phyloP scores from a whole-genome alignment of 345 rosid species.

The Syzygium grande region DNA sequence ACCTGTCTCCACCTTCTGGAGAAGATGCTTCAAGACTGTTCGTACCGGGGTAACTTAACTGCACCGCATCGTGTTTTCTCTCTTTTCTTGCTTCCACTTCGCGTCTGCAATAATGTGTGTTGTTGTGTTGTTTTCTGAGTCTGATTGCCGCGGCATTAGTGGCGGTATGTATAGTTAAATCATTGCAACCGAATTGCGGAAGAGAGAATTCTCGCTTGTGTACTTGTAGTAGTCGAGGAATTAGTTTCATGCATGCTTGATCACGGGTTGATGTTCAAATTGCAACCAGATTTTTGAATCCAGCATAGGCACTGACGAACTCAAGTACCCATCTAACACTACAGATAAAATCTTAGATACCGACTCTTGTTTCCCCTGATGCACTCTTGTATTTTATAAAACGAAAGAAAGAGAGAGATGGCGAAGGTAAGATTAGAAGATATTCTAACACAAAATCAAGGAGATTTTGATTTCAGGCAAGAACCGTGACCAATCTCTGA shows the following conservation, averaged over 20 bases:
- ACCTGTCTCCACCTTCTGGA: neutral
- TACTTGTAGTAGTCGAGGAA: neutral
- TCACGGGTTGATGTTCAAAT: neutral
- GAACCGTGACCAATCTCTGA: neutral
- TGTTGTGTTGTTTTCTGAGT: neutral
- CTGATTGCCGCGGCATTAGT: neutral
- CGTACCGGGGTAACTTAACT: neutral
- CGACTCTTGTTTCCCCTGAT: slow-evolving; percentile 37
- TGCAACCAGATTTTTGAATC: slow-evolving; percentile 66
- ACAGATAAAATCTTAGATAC: slow-evolving; percentile 41
- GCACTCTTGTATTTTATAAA: slow-evolving; percentile 32
- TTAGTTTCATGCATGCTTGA: neutral
- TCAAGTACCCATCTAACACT: slow-evolving; percentile 48
- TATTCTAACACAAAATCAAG: neutral
- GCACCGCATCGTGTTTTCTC: neutral
- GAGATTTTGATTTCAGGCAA: neutral
- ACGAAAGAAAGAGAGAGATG: neutral
- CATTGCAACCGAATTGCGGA: neutral
- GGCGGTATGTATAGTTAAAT: neutral
- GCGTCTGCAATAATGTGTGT: too few relatives aligned
- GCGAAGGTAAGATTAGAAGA: neutral
- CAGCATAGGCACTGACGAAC: slow-evolving; percentile 24
- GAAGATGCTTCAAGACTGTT: neutral
- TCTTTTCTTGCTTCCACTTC: neutral
- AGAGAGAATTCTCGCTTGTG: neutral